Evolutionary conservation across 768 basidiomycete species (phyloP).

Genomic region (Suillus placidus): DNA sequence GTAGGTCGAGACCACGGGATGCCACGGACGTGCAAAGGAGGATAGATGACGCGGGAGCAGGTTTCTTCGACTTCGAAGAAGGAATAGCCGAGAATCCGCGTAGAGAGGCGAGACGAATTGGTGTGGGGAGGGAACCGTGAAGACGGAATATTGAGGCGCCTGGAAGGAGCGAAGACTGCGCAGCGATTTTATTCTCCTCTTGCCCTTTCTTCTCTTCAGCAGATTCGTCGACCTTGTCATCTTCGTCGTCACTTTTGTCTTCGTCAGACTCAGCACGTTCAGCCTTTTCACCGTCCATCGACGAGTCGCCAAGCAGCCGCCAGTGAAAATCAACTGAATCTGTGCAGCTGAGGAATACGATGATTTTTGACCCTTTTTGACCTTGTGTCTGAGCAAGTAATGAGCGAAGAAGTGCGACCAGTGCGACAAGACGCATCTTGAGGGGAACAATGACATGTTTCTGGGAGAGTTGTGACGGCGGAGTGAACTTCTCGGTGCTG

Average conservation of each 20-base stretch:
- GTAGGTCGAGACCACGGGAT: constrained; percentile 96
- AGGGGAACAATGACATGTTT: constrained; percentile 89
- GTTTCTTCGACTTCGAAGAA: constrained; percentile 32
- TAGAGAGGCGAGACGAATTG: constrained; percentile 80
- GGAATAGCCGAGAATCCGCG: constrained; percentile 67
- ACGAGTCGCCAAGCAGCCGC: constrained; percentile 73
- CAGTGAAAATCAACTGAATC: constrained; percentile 99
- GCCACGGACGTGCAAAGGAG: constrained; percentile 97
- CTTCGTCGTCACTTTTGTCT: constrained; percentile 22
- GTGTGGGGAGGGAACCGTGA: constrained; percentile 88
- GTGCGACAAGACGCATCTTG: constrained; percentile 90
- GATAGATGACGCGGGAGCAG: constrained; percentile 57
- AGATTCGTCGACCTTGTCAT: constrained; percentile 27
- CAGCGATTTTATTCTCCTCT: constrained; percentile 49
- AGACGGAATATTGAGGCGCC: constrained; percentile 82
- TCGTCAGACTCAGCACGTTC: constrained; percentile 28
- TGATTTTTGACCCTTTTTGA: constrained; percentile 67
- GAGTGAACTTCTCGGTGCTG: constrained; percentile 73
- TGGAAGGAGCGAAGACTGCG: constrained; percentile 77
- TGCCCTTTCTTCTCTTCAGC: constrained; percentile 29
- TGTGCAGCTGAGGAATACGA: constrained; percentile 96
- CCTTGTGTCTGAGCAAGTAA: constrained; percentile 66
- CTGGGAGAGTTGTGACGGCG: constrained; percentile 91
- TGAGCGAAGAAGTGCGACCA: constrained; percentile 83
- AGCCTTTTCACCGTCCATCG: constrained; percentile 54